Evolutionary conservation across 495 filamentous ascomycete genomes (phyloP).

Genomic region (Penicillium roqueforti): DNA sequence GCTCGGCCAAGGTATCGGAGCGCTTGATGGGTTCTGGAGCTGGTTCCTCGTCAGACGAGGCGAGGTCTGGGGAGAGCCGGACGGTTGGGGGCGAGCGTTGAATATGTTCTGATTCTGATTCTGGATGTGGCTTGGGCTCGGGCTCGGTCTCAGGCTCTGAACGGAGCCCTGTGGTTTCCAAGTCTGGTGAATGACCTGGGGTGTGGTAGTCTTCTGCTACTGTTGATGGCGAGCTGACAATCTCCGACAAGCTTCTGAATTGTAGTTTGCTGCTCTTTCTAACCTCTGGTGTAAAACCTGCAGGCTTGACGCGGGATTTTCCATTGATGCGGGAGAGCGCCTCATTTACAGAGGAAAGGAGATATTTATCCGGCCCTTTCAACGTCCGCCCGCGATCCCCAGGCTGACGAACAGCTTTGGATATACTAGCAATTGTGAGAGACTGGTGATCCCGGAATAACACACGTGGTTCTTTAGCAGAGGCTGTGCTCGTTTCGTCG

Average conservation of each 20-base stretch:
- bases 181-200: not conserved
- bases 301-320: constrained; percentile 30
- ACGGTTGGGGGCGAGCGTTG: constrained; percentile 15
- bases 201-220: not conserved
- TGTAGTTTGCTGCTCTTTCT: not conserved
- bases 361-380: constrained; percentile 44
- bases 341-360: constrained; percentile 55
- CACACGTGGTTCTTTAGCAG: constrained; percentile 21
- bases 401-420: constrained; percentile 36
- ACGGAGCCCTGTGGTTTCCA: not conserved
- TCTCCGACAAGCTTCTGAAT: not conserved
- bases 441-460: constrained; percentile 37
- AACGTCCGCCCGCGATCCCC: constrained; percentile 34
- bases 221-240: not conserved
- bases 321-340: constrained; percentile 51
- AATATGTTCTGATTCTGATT: constrained; percentile 7
- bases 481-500: constrained; percentile 2
- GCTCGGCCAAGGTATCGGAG: constrained; percentile 55
- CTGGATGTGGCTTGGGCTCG: constrained; percentile 3
- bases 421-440: constrained; percentile 40
- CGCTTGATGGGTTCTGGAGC: constrained; percentile 24
- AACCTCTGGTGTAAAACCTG: not conserved
- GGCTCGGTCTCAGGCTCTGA: not conserved
- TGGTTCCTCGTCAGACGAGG: constrained; percentile 8
- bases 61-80: constrained; percentile 16